Base-by-base conservation (phyloP, 345 rosid species). In the Laguncularia racemosa region DNA sequence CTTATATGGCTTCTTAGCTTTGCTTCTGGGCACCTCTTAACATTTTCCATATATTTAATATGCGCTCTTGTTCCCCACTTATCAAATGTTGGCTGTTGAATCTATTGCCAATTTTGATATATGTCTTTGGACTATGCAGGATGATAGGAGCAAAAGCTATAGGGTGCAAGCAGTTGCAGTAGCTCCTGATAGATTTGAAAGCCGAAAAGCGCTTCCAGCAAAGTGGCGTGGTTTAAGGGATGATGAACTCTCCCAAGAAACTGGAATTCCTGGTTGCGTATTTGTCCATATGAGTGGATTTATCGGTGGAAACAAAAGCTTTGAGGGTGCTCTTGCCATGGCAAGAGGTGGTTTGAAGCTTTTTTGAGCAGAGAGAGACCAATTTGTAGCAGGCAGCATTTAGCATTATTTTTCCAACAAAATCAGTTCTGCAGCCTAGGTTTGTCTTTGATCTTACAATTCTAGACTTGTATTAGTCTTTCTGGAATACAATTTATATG, bases 241-340 rank as follows among this genome's bases (percentile, higher is more conserved):
- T 16, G 84, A 79, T 43, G 84, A 90, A 13, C 95, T 95, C 40
- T 84, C 96, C 15, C 67, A 69, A 59, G 83, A 57, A 56, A 67
- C 90, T 12, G 82, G 81, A 59, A 87, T 93, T 56, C 75, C 90
- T 0, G 92, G 85, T 44, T 79, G 96, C 48, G 97, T 89, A 43
- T 93, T 89, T 47, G 87, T 89, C 72, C 96, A 89, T 65, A 85
- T 89, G 92, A 85, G 95, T 10, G 96, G 99, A n/a, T 93, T 93
- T 67, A 82, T 84, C 0, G 97, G 97, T 5, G 92, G 90, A 57
- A 85, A 85, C 71, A 78, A 72, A 60, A 75, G 73, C 26, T 84
- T 67, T 4, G 92, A 78, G 10, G 99, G 99, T 6, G 95, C 90
- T 23, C 48, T 93, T 46, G 74, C 81, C 44, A 84, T 93, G 99